A percentile compares a stretch with the other conserved stretches of the same genome.
Evolutionary conservation across 2,329 filamentous ascomycete species (phyloP).

Genomic region (Grosmannia clavigera): DNA sequence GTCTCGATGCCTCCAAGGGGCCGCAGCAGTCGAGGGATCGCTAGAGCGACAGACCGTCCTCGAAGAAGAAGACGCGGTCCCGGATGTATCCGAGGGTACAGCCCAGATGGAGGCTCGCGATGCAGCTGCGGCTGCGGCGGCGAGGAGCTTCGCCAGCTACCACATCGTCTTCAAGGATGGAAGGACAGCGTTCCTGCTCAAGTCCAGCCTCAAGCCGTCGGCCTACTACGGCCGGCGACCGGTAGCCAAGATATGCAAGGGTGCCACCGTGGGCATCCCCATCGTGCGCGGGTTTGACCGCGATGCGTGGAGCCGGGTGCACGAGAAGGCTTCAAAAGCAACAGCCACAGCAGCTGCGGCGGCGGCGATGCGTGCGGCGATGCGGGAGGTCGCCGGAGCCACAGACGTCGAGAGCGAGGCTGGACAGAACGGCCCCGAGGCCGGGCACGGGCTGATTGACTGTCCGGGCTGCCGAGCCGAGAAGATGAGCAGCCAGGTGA

Average conservation of each 20-base stretch:
- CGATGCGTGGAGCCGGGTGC: constrained; percentile 59
- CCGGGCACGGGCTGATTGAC: constrained; percentile 12
- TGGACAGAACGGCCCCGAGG: not conserved
- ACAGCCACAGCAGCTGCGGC: not conserved
- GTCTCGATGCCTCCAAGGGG: constrained; percentile 45
- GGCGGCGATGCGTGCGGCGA: not conserved
- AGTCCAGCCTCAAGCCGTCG: constrained; percentile 74
- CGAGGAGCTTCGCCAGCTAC: constrained; percentile 53
- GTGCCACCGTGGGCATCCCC: constrained; percentile 67
- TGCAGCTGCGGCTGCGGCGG: constrained; percentile 24
- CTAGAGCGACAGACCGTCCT: constrained; percentile 23
- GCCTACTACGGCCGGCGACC: constrained; percentile 73
- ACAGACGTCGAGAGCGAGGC: not conserved
- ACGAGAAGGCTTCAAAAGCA: constrained; percentile 26
- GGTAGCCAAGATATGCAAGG: constrained; percentile 73
- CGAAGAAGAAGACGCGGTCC: not conserved
- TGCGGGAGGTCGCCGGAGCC: not conserved
- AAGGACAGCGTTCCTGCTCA: constrained; percentile 69
- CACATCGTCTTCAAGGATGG: constrained; percentile 80
- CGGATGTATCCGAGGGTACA: constrained; percentile 12
- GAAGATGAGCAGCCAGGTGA: constrained; percentile 56
- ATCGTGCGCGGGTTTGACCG: constrained; percentile 86
- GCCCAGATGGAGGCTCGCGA: constrained; percentile 14
- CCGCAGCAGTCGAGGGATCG: constrained; percentile 43
- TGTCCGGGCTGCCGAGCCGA: constrained; percentile 52